Percentiles rank a stretch among this genome's conserved stretches.
Conservation (phyloP, 352 stramenopile genomes). For the Poterioochromonas sp. region DNA sequence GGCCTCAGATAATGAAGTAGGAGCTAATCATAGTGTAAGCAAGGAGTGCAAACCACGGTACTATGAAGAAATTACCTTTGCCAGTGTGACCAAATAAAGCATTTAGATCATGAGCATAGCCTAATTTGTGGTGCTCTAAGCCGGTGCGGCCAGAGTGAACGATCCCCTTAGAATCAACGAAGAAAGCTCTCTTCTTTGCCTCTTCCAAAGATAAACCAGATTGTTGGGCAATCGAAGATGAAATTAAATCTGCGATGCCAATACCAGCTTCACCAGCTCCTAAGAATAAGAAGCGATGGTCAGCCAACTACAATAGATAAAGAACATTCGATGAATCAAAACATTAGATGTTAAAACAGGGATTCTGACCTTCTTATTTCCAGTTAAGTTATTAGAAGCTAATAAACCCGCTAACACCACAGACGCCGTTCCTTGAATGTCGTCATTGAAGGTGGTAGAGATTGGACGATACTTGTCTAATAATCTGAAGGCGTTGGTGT, state of each 20-base stretch:
- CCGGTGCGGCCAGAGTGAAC: constrained; percentile 36
- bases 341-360: constrained; percentile 40
- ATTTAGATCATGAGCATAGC: constrained; percentile 21
- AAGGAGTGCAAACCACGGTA: too few species aligned
- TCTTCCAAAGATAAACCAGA: constrained; percentile 53
- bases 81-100: too few species aligned
- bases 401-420: constrained; percentile 78
- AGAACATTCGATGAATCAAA: too few species aligned
- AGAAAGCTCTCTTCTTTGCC: constrained; percentile 75
- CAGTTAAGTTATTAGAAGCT: constrained; percentile 34
- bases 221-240: constrained; percentile 67
- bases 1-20: constrained; percentile 53
- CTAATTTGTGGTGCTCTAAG: constrained; percentile 33
- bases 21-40: too few species aligned
- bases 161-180: constrained; percentile 78
- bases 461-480: constrained; percentile 87
- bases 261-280: constrained; percentile 81
- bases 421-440: constrained; percentile 93
- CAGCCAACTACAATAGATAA: constrained; percentile 56
- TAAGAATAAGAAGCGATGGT: constrained; percentile 85
- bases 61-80: too few species aligned
- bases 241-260: constrained; percentile 83
- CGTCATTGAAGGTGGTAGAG: constrained; percentile 80
- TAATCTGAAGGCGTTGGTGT: constrained; percentile 65
- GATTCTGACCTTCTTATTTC: constrained; percentile 42